A percentile compares a stretch with the other conserved stretches of the same genome.
These are phyloP conservation scores for Dothistroma septosporum DNA, from an alignment of 2,329 filamentous ascomycete genomes.

Conservation along the genomic window DNA sequence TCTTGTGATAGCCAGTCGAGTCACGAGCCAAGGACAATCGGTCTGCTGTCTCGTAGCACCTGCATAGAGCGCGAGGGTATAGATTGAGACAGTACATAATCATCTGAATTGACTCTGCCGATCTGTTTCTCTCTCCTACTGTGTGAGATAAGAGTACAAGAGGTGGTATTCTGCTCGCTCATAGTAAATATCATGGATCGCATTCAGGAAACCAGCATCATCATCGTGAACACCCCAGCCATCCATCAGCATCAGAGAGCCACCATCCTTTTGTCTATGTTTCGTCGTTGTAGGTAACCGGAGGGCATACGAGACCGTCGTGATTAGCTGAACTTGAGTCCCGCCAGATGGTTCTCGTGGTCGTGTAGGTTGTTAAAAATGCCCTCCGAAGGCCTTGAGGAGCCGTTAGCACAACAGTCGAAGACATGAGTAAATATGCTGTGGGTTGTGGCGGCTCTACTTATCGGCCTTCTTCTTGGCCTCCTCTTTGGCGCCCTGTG, in stretches of 20 bases:
- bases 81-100: neutral
- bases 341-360: too few species aligned
- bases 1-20: too few species aligned
- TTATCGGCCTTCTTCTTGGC: conserved; percentile 28
- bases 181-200: neutral
- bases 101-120: neutral
- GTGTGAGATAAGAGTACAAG: neutral
- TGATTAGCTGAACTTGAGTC: too few species aligned
- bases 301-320: too few species aligned
- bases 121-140: neutral
- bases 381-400: neutral
- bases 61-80: neutral
- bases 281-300: neutral
- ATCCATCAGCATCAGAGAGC: neutral
- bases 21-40: neutral
- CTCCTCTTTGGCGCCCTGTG: conserved; percentile 26
- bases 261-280: neutral
- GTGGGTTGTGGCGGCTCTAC: conserved; percentile 10
- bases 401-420: neutral
- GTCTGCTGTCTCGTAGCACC: neutral
- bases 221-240: neutral
- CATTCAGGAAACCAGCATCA: neutral
- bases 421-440: neutral
- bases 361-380: too few species aligned
- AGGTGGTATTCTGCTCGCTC: conserved; percentile 3